These are phyloP conservation scores for Ceratocystis alfenasii DNA, from an alignment of 2,329 filamentous ascomycete genomes.

Conservation along the genomic window DNA sequence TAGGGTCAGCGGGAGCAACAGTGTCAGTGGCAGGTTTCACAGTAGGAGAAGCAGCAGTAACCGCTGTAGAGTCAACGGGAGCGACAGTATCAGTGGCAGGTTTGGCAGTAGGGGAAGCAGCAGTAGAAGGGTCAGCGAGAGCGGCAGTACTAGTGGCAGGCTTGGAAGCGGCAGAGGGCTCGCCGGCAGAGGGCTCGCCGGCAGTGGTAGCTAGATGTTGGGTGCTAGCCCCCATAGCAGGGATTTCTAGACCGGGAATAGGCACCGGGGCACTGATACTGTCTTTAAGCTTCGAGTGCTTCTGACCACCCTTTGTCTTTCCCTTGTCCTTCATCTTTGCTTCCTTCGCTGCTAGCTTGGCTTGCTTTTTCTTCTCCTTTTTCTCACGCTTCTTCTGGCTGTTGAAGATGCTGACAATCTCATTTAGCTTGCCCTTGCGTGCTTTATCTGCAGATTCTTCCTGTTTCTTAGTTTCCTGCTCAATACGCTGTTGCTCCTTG, in stretches of 20 bases:
- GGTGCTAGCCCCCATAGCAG: background rate
- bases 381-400: conserved; percentile 51
- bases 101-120: background rate
- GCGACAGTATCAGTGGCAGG: background rate
- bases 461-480: conserved; percentile 63
- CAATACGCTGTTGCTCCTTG: conserved; percentile 62
- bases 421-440: conserved; percentile 45
- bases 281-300: conserved; percentile 24
- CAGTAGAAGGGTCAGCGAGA: background rate
- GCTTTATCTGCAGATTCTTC: conserved; percentile 71
- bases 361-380: conserved; percentile 43
- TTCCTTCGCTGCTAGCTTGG: conserved; percentile 37
- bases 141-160: background rate
- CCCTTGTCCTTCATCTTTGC: conserved; percentile 26
- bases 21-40: background rate
- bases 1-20: background rate
- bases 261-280: conserved; percentile 2
- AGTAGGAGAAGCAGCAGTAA: background rate
- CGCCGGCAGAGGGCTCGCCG: background rate
- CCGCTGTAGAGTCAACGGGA: background rate
- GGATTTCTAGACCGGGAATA: background rate
- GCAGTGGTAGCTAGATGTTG: background rate
- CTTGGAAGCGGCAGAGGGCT: background rate
- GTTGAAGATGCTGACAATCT: conserved; percentile 51
- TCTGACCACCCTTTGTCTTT: conserved; percentile 21